Base-by-base conservation (phyloP, 129 eudicot genomes). In the Calendula officinalis region DNA sequence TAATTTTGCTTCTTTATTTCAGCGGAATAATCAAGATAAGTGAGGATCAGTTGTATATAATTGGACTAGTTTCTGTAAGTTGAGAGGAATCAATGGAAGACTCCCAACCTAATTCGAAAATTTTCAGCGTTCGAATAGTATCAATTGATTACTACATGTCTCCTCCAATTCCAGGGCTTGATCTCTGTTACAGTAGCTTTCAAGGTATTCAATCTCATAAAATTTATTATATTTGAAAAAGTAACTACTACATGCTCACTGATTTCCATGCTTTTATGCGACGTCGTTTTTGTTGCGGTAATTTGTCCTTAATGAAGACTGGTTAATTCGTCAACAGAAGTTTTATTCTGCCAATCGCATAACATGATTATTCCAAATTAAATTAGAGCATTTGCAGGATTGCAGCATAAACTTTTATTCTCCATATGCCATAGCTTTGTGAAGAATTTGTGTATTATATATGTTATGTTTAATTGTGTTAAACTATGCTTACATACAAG, bases 101-200 rank as follows among this genome's bases (percentile, higher is more conserved):
- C 38, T 75, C 83, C 4, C 82, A 83, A 69, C 40, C 78, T 27
- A 60, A 59, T 70, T 62, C 91, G 8, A 73, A 69, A 13, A 12
- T 74, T 7, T 84, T 91, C 70, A 91, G 98, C 46, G 82, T 87
- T 44, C 87, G 98, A 64, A 82, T 91, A n/a, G 96, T 91, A 8
- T 91, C 96, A 22, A 82, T 91, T 16, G 98, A 91, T 53, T 83
- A 91, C 54, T 87, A 91, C 86, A 87, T 83, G 90, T 56, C 94
- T 56, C 83, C 96, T 66, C 98, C 98, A 1, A 74, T 91, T 51
- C 82, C 88, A 10, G 88, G 56, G 47, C 60, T 84, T 38, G 98
- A 87, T 77, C 60, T 82, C 12, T 84, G 73, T 47, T 91, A 87
- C 81, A 87, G 96, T 63, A 71, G 66, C 67, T 91, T 91, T 65